Evolutionary conservation across 768 basidiomycete species (phyloP), one percentile per base, ranked within the genome.

Genomic region (Agrocybe chaxingu): DNA sequence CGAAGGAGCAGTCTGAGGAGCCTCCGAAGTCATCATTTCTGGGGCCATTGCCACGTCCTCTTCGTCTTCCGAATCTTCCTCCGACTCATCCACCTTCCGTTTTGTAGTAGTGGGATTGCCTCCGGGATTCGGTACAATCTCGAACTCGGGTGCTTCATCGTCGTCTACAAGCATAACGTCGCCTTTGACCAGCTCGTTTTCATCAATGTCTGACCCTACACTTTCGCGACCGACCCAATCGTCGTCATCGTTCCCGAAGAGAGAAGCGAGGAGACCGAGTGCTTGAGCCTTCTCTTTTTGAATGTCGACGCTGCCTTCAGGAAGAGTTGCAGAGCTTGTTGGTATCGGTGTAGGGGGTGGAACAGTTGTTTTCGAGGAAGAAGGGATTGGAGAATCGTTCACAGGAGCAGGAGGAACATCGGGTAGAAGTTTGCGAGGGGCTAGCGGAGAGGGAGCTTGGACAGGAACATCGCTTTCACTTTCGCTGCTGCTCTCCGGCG

Each of bases 181-280:
- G 11, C 59, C 63, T 55, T 64, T 66, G 16, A 62, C 57, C 42
- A 65, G 32, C 35, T 64, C 68, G 19, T 65, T 69, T 56, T 71
- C 71, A 45, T 83, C 82, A 36, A 81, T 64, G 24, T 83, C 85
- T 1, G 80, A 83, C 3, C 68, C 78, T 3, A 80, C 65, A 51
- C 76, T 80, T 61, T 87, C 86, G 18, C 65, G 64, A 5, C 79
- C 84, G 2, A 72, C 74, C 87, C 87, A 88, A 6, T 83, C 76
- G 4, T 73, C 72, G 9, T 71, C 70, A 5, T 70, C 69, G 1
- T 69, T 67, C 12, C 72, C 81, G 42, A 87, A 87, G 33, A 89
- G 64, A 0, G 77, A 73, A 5, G 70, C 61, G 0, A 87, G 66
- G 12, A 88, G 67, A 42, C 65, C 65, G 12, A 85, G 73, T 0